Evolutionary conservation across 768 basidiomycete species (phyloP), one percentile per base, ranked within the genome.

Genomic region (Suillus ampliporus): DNA sequence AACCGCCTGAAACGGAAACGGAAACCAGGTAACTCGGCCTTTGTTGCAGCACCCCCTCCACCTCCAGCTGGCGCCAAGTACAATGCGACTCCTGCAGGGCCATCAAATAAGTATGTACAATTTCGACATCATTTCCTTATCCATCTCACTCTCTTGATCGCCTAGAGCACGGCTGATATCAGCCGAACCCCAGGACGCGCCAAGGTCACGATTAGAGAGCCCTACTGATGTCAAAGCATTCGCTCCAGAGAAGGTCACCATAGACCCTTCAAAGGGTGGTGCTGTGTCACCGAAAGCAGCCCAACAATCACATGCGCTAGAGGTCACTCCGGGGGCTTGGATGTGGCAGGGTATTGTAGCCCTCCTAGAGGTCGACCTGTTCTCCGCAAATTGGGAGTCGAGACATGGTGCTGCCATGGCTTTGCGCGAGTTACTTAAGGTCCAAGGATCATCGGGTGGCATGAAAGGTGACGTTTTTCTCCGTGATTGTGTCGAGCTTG

Each of bases 1-100:
- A 97, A 97, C 72, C 86, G 96, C 52, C 80, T 99, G 37, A 99
- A 99, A 75, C 85, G 97, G 34, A 99, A 99, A 73, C 90, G 96
- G 61, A 97, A 96, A 70, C 83, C 84, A 4, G 95, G 94, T 4
- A 92, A 90, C 70, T 80, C 88, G 37, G 92, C 91, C 1, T 94
- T 94, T 68, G 93, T 95, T 17, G 83, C 89, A 14, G 86, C 90
- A 2, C 88, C 88, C 5, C 78, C 82, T 6, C 79, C 81, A 17
- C 89, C 90, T 2, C 82, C 87, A 28, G 68, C 85, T 0, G 84
- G 85, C 38, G 76, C 89, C 5, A 90, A 89, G 70, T 94, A 88
- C 68, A 83, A 75, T 44, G 72, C 89, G 7, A 78, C 88, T 17
- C 74, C 90, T 8, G 76, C 81, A 4, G 88, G 88, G 4, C 74